Conservation (phyloP, 2,329 filamentous ascomycete species). For the Aspergillus nomiae region DNA sequence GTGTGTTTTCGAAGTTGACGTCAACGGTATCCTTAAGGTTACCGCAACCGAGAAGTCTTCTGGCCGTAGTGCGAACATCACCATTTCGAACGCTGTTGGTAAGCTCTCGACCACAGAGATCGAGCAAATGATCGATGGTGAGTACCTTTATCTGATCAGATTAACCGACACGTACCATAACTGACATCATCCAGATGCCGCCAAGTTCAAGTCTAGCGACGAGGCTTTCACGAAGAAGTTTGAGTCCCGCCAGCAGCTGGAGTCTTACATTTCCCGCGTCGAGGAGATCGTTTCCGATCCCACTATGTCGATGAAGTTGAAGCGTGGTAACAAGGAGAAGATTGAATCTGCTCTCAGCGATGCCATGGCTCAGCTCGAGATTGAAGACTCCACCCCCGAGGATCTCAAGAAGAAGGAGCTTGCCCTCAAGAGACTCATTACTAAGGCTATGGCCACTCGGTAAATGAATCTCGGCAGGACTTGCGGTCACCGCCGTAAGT, state of each 20-base stretch:
- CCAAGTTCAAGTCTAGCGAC: conserved; percentile 98
- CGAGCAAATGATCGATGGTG: conserved; percentile 93
- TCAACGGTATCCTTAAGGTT: conserved; percentile 99
- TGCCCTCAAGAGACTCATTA: conserved; percentile 94
- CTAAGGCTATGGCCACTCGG: conserved; percentile 95
- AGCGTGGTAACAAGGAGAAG: conserved; percentile 99
- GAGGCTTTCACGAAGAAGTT: conserved; percentile 99
- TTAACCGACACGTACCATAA: not conserved
- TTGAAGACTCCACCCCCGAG: conserved; percentile 87
- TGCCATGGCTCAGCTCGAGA: conserved; percentile 95
- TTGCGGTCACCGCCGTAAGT: not conserved
- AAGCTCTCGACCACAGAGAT: conserved; percentile 95
- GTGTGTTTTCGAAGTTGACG: conserved; percentile 98
- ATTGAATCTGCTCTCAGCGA: conserved; percentile 96
- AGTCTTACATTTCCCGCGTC: conserved; percentile 97
- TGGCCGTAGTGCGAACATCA: conserved; percentile 97
- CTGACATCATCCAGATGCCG: conserved; percentile 64
- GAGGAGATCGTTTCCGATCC: conserved; percentile 99
- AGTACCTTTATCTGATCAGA: conserved; percentile 27
- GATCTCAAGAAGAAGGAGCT: conserved; percentile 99
- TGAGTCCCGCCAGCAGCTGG: conserved; percentile 98
- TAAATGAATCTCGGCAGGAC: conserved; percentile 53
- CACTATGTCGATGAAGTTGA: conserved; percentile 92
- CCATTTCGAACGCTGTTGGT: conserved; percentile 98
- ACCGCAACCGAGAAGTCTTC: conserved; percentile 99